Evolutionary conservation across 2,329 filamentous ascomycete genomes (phyloP).

Genomic region (Aquanectria penicillioides): DNA sequence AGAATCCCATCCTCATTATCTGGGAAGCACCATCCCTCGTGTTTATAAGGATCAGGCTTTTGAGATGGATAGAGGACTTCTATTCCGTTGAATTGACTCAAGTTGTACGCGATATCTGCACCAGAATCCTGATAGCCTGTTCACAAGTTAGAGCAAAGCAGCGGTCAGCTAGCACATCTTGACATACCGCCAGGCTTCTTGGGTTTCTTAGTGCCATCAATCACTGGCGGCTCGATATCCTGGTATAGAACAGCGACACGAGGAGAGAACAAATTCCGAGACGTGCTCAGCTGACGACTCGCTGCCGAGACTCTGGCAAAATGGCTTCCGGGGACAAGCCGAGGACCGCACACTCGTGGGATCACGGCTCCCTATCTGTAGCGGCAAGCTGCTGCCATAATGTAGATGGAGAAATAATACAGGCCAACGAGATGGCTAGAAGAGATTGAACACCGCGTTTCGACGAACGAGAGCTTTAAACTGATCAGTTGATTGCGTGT

Average conservation of each 20-base stretch:
- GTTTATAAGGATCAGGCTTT: constrained; percentile 14
- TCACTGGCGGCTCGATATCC: constrained; percentile 56
- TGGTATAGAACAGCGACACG: constrained; percentile 58
- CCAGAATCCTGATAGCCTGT: constrained; percentile 33
- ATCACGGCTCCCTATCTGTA: too few species aligned
- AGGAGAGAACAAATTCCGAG: too few species aligned
- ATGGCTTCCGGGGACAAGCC: too few species aligned
- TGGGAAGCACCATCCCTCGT: constrained; percentile 31
- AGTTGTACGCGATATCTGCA: constrained; percentile 32
- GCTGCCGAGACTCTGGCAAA: too few species aligned
- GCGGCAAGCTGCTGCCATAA: too few species aligned
- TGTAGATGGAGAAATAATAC: too few species aligned
- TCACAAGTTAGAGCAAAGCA: background rate
- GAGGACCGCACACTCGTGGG: too few species aligned
- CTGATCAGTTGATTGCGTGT: too few species aligned
- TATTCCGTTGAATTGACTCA: constrained; percentile 25
- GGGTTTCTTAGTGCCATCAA: constrained; percentile 59
- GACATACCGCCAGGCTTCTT: constrained; percentile 54
- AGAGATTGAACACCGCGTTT: too few species aligned
- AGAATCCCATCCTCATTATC: constrained; percentile 32
- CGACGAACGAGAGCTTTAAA: too few species aligned
- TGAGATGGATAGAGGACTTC: constrained; percentile 21
- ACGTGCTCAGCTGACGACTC: too few species aligned
- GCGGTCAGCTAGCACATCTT: background rate
- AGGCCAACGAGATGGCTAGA: too few species aligned